phyloP scores from a whole-genome alignment of 2,329 filamentous ascomycete species.

The Zymoseptoria passerinii region DNA sequence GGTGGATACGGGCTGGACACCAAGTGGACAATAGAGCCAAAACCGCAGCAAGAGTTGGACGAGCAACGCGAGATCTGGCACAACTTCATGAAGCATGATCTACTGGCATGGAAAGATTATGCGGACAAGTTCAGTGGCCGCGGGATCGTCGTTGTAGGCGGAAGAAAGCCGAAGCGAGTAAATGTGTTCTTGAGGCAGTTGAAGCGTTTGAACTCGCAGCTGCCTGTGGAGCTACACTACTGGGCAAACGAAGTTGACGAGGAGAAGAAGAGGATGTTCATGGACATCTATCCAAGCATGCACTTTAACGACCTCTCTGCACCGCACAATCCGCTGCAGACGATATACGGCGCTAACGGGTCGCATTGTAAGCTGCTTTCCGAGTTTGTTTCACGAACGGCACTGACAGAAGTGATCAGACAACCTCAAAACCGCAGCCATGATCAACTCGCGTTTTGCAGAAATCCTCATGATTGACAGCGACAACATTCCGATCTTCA shows the following conservation, averaged over 20 bases:
- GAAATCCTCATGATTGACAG: slow-evolving; percentile 32
- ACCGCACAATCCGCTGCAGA: slow-evolving; percentile 16
- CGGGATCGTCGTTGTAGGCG: slow-evolving; percentile 28
- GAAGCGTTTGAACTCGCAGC: slow-evolving; percentile 10
- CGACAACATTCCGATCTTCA: slow-evolving; percentile 30
- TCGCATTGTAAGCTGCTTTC: slow-evolving; percentile 3
- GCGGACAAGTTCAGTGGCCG: slow-evolving; percentile 21
- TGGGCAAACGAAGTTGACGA: slow-evolving; percentile 24
- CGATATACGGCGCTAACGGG: slow-evolving; percentile 11
- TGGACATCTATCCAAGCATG: slow-evolving; percentile 15
- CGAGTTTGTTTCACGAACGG: neutral
- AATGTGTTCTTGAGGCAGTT: slow-evolving; percentile 14
- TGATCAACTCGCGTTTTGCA: slow-evolving; percentile 32
- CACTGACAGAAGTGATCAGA: slow-evolving; percentile 17
- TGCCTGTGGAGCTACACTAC: slow-evolving; percentile 28
- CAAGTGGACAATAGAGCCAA: slow-evolving; percentile 5
- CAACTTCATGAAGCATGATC: slow-evolving; percentile 13
- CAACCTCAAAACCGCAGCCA: slow-evolving; percentile 30
- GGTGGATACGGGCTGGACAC: slow-evolving; percentile 4
- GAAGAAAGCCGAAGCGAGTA: slow-evolving; percentile 22
- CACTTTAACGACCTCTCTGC: slow-evolving; percentile 26
- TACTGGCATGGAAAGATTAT: slow-evolving; percentile 15
- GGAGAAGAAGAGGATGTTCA: slow-evolving; percentile 11
- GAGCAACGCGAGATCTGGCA: slow-evolving; percentile 15
- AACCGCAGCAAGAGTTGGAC: slow-evolving; percentile 12